Conservation (phyloP, 306 rosid species). For the cucumber (Cucumis sativus) region Cucumber_9930_V3 NC_026657.2:13676501-13677000, state of each 20-base stretch:
- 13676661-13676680: background rate
- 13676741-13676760: conserved; percentile 24
- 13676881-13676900: conserved; percentile 77
- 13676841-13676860: background rate
- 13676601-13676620: conserved; percentile 7
- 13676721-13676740: background rate
- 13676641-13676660: conserved; percentile 12
- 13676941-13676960: conserved; percentile 95
- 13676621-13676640: conserved; percentile 30
- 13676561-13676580: conserved; percentile 65
- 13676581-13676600: conserved; percentile 26
- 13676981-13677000: conserved; percentile 91
- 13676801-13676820: background rate
- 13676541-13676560: conserved; percentile 79
- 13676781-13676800: conserved; percentile 10
- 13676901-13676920: conserved; percentile 56
- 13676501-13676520: conserved; percentile 37
- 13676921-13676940: conserved; percentile 84
- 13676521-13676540: conserved; percentile 71
- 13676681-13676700: conserved; percentile 9
- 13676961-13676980: conserved; percentile 77
- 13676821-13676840: background rate
- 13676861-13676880: conserved; percentile 26
- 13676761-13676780: conserved; percentile 25
- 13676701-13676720: background rate